Percentiles rank a stretch among this genome's conserved stretches.
Evolutionary conservation across 495 filamentous ascomycete species (phyloP).

Genomic region (Xanthoparmelia taractica): DNA sequence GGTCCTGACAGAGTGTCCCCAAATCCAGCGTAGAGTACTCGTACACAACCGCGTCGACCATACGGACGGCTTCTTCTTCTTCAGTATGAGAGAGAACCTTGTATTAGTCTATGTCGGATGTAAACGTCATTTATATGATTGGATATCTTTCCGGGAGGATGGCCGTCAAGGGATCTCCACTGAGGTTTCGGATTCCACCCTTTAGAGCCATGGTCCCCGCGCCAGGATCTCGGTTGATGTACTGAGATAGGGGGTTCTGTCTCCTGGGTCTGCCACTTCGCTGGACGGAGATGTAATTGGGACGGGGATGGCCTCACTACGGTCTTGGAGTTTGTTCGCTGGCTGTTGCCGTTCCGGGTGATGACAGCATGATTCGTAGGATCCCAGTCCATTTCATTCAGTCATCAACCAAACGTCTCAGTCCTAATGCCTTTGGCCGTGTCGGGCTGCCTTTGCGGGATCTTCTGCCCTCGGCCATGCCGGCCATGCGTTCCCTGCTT

Average conservation of each 20-base stretch:
- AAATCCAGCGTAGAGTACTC: no score
- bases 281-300: neutral
- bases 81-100: no score
- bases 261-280: neutral
- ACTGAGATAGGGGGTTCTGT: neutral
- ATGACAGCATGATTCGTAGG: no score
- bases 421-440: slow-evolving; percentile 14
- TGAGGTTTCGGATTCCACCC: neutral
- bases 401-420: slow-evolving; percentile 16
- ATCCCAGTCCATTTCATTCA: neutral
- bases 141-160: no score
- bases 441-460: slow-evolving; percentile 21
- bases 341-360: no score
- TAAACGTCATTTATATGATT: no score
- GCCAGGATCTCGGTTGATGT: neutral
- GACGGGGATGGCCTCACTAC: neutral
- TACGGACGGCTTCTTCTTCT: neutral
- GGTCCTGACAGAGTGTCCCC: no score
- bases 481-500: slow-evolving; percentile 18
- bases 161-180: no score
- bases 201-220: neutral
- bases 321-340: neutral
- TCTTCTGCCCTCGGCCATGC: slow-evolving; percentile 18
- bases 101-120: no score
- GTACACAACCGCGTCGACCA: neutral